phyloP scores from a whole-genome alignment of 2,329 filamentous ascomycete genomes.

The Calonectria honghensis region DNA sequence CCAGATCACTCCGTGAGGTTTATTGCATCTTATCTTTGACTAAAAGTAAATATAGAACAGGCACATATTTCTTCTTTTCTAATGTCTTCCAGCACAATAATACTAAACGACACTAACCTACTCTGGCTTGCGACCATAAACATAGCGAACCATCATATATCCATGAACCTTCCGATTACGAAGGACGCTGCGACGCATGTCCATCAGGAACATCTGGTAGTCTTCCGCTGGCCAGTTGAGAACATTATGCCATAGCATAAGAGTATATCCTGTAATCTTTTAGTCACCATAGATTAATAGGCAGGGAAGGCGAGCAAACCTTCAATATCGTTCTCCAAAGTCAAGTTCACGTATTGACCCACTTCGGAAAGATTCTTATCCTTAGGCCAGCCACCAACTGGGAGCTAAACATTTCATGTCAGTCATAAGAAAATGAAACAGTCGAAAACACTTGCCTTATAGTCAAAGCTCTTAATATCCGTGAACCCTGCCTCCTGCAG shows the following conservation, averaged over 20 bases:
- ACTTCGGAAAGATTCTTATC: conserved; percentile 33
- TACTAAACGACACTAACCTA: not conserved
- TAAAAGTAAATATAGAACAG: no score
- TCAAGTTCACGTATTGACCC: conserved; percentile 29
- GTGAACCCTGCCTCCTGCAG: conserved; percentile 24
- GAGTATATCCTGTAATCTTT: conserved; percentile 27
- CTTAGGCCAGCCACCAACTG: conserved; percentile 35
- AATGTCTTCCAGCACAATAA: no score
- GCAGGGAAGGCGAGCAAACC: not conserved
- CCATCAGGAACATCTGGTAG: conserved; percentile 35
- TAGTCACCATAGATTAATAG: not conserved
- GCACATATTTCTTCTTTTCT: no score
- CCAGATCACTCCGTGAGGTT: no score
- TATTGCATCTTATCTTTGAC: no score
- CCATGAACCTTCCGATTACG: conserved; percentile 32
- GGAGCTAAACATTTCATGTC: conserved; percentile 2
- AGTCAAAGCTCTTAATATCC: conserved; percentile 24
- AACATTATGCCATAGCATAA: conserved; percentile 37
- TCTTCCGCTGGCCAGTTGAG: conserved; percentile 35
- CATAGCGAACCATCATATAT: conserved; percentile 39
- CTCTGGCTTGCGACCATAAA: conserved; percentile 23
- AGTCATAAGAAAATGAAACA: not conserved
- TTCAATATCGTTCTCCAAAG: conserved; percentile 40
- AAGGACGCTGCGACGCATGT: conserved; percentile 31
- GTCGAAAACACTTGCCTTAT: conserved; percentile 19